Evolutionary conservation across 805 yeast species (phyloP).

Genomic region (Kazachstania bromeliacearum): DNA sequence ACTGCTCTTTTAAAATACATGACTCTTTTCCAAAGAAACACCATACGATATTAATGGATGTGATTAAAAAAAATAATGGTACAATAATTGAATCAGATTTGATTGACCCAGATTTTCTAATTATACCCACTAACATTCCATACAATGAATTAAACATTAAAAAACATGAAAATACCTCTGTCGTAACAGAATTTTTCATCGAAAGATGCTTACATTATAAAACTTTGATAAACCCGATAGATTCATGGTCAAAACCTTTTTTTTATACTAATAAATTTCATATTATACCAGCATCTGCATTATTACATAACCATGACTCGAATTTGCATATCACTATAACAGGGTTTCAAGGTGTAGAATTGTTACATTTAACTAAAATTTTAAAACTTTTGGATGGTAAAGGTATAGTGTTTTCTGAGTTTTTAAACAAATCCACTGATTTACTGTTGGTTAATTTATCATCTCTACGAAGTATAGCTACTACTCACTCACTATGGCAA

Average conservation of each 20-base stretch:
- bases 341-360: slow-evolving; percentile 73
- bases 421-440: slow-evolving; percentile 25
- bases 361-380: slow-evolving; percentile 59
- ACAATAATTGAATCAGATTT: not conserved
- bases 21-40: slow-evolving; percentile 14
- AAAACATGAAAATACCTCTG: slow-evolving; percentile 5
- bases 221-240: slow-evolving; percentile 33
- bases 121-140: slow-evolving; percentile 20
- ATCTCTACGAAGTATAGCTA: slow-evolving; percentile 21
- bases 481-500: slow-evolving; percentile 21
- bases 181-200: slow-evolving; percentile 72
- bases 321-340: slow-evolving; percentile 40
- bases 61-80: slow-evolving; percentile 23
- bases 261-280: slow-evolving; percentile 20
- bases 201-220: slow-evolving; percentile 63
- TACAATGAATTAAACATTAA: slow-evolving; percentile 7
- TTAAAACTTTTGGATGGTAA: slow-evolving; percentile 39
- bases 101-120: slow-evolving; percentile 5
- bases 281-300: slow-evolving; percentile 18
- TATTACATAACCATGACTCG: slow-evolving; percentile 13
- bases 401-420: slow-evolving; percentile 20
- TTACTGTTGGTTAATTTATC: slow-evolving; percentile 24
- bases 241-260: slow-evolving; percentile 58
- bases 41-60: slow-evolving; percentile 13
- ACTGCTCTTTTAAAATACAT: slow-evolving; percentile 11